Conservation (phyloP, 2,329 filamentous ascomycete species). For the Tolypocladium cylindrosporum region DNA sequence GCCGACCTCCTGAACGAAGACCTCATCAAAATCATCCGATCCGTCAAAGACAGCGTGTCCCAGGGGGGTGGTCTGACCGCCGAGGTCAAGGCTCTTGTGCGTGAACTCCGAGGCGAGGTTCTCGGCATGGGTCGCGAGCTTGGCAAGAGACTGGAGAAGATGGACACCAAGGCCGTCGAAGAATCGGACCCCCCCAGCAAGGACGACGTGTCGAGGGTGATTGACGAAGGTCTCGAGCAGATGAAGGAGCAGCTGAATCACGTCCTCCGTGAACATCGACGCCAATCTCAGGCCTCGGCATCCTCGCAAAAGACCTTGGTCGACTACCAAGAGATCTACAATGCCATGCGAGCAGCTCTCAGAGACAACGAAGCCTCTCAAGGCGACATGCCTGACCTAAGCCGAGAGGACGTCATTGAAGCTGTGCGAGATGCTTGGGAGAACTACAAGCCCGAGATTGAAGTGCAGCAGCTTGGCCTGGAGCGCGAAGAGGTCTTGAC, state of each 20-base stretch:
- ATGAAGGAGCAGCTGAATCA: constrained; percentile 78
- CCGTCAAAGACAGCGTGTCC: constrained; percentile 83
- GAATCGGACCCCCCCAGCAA: constrained; percentile 44
- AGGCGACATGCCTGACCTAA: constrained; percentile 35
- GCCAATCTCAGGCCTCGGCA: constrained; percentile 54
- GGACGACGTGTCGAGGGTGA: constrained; percentile 64
- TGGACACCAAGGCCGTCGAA: constrained; percentile 34
- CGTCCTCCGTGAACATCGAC: constrained; percentile 65
- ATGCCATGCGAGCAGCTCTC: constrained; percentile 67
- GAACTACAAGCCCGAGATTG: constrained; percentile 86
- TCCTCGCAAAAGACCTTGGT: constrained; percentile 50
- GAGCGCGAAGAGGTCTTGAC: constrained; percentile 84
- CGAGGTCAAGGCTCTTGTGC: constrained; percentile 82
- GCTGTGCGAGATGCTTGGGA: constrained; percentile 90
- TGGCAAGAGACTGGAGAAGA: constrained; percentile 73
- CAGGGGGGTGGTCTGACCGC: constrained; percentile 83
- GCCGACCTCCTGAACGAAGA: constrained; percentile 63
- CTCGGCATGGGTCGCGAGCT: constrained; percentile 91
- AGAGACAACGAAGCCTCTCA: constrained; percentile 45
- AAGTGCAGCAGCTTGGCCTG: constrained; percentile 80
- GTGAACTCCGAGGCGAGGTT: constrained; percentile 84
- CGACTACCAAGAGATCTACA: constrained; percentile 79
- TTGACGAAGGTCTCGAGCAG: constrained; percentile 71
- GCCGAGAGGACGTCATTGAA: constrained; percentile 73
- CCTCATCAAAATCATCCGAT: constrained; percentile 69